Evolutionary conservation across 306 rosid genomes (phyloP), one percentile per base, ranked within the genome.

Genomic region (Lathyrus aphaca): DNA sequence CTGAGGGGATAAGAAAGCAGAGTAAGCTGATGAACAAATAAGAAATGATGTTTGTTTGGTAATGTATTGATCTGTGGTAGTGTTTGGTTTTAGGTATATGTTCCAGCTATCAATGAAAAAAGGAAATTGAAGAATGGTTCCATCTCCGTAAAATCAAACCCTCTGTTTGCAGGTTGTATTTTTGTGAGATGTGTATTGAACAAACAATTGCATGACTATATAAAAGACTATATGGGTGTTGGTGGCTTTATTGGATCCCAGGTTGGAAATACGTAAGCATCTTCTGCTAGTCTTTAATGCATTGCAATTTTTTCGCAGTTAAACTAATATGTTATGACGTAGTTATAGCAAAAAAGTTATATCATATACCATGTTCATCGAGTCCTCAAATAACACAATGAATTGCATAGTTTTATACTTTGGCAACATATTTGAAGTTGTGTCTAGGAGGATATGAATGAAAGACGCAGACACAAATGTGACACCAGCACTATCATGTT

Each of bases 261-360:
- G 85, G 95, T 88, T 29, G 99, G 99, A 78, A 90, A 84, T 77
- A 88, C 83, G 95, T 94, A 86, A 87, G 97, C 86, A 30, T 61
- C 62, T 44, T 15, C 23, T 21, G 43, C 66, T 43, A 32, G 6
- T 56, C 39, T 72, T 68, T 21, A 39, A 46, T 46, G 60, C 10
- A 12, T 43, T 32, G 40, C 59, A 27, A 12, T 27, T 30, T 30
- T 56, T 15, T 30, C 42, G 50, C 30, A 19, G 25, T 56, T 61
- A 19, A 14, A 44, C 42, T 14, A 10, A 23, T 25, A 3, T 25
- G 3, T 25, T 25, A 25, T 25, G 29, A 25, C 29, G 25, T 25
- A 0, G 29, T 25, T 25, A 38, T 38, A 17, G 10, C 29, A 13
- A 60, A 60, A 58, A 35, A 12, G 4, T 17, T 39, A 18, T 29